Base-by-base conservation (phyloP, 2,329 filamentous ascomycete species). In the Beauveria caledonica region DNA sequence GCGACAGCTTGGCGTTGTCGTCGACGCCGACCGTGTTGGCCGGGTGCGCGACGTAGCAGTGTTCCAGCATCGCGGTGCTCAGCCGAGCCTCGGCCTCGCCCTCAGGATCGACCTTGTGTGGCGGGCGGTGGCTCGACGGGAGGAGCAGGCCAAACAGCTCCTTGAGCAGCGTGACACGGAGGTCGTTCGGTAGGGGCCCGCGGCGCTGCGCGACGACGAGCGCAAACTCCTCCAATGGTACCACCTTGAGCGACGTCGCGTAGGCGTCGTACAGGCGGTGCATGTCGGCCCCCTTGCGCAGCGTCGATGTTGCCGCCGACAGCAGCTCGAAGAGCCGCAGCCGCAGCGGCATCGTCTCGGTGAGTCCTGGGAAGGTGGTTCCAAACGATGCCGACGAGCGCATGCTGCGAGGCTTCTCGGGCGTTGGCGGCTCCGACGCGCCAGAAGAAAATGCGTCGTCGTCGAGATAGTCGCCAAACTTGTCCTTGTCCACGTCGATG, bases 1-100 rank as follows among this genome's bases (percentile, higher is more conserved):
- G 72, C 2, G 86, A 86, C 42, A 92, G 78, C 69, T 88, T 89
- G 29, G 86, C 86, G 66, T 94, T 92, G 63, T 91, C 88, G 21
- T 83, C 80, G 0, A 81, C 71, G 7, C 77, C 79, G 15, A 80
- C 76, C 0, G 80, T 84, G 62, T 83, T 86, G 1, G 89, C 87
- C 0, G 86, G 77, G 64, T 81, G 85, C 0, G 83, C 83, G 2
- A 91, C 78, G 69, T 85, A 92, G 67, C 85, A 86, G 48, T 77
- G 70, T 67, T 80, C 74, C 46, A 85, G 69, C 63, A 84, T 79
- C 7, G 65, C 66, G 23, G 72, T 68, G 5, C 78, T 79, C 48
- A 84, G 68, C 19, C 69, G 69, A 8, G 75, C 74, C 1, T 66
- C 60, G 3, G 71, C 69, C 23, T 77, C 73, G 21, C 68, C 71